Percentiles rank a stretch among this genome's conserved stretches.
Conservation (phyloP, 176 grass and related monocot genomes). For the Zoysia japonica region DNA sequence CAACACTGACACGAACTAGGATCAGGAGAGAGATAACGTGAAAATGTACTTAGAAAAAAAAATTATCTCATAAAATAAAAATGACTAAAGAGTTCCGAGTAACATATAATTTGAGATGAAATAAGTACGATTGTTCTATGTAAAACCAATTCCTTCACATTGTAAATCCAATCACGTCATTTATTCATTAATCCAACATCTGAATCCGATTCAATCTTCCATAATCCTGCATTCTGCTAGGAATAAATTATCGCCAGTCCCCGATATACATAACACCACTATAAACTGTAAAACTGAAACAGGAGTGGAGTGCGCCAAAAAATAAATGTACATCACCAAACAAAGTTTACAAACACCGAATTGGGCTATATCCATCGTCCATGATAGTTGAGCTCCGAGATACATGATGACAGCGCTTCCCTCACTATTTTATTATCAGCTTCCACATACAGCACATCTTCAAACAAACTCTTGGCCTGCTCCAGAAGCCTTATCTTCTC, state of each 20-base stretch:
- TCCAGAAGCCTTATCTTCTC: slow-evolving; percentile 86
- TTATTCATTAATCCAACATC: neutral
- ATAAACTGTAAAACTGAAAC: neutral
- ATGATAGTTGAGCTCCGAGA: slow-evolving; percentile 85
- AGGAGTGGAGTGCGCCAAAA: neutral
- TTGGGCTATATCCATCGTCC: slow-evolving; percentile 48
- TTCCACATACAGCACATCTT: slow-evolving; percentile 82
- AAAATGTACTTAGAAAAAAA: too few relatives aligned
- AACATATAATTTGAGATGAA: too few relatives aligned
- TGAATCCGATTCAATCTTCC: neutral
- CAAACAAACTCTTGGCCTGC: slow-evolving; percentile 89
- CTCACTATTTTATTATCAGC: slow-evolving; percentile 63
- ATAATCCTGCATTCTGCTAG: neutral
- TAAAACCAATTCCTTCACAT: neutral
- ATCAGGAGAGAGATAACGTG: neutral
- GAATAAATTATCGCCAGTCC: neutral
- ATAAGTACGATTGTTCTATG: neutral
- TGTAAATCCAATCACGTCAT: neutral
- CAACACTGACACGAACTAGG: slow-evolving; percentile 57
- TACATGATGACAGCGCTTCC: slow-evolving; percentile 79
- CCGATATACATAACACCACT: neutral
- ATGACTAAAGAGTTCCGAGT: too few relatives aligned
- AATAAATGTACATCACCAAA: neutral
- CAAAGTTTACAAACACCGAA: neutral
- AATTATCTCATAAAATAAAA: too few relatives aligned